phyloP scores from a whole-genome alignment of 2,329 filamentous ascomycete species.

The Bipolaris zeicola region DNA sequence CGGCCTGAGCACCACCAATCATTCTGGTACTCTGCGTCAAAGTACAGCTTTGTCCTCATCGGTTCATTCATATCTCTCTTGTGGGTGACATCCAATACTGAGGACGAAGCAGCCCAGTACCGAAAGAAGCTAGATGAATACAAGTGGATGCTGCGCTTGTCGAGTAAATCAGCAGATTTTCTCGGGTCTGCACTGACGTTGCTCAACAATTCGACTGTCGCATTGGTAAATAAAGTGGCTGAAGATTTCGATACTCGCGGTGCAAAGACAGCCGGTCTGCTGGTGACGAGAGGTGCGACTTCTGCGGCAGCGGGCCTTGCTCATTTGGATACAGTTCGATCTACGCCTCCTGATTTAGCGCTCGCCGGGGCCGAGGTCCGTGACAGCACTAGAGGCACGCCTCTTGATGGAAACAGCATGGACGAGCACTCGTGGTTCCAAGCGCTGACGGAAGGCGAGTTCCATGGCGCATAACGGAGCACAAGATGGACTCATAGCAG shows the following conservation, averaged over 20 bases:
- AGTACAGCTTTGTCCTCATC: slow-evolving; percentile 51
- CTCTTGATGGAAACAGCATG: not conserved
- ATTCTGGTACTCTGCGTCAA: slow-evolving; percentile 56
- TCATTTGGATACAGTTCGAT: not conserved
- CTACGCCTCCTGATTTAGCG: not conserved
- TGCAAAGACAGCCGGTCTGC: not conserved
- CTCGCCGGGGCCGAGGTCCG: not conserved
- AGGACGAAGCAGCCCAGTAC: slow-evolving; percentile 46
- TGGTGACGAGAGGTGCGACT: not conserved
- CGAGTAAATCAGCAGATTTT: slow-evolving; percentile 51
- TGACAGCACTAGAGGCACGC: not conserved
- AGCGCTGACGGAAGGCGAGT: not conserved
- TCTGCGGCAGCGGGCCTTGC: not conserved
- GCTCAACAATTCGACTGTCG: slow-evolving; percentile 28
- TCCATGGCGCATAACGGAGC: not conserved
- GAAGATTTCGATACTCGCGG: not conserved
- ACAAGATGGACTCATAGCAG: not conserved
- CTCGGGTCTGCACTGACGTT: slow-evolving; percentile 47
- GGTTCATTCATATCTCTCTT: slow-evolving; percentile 51
- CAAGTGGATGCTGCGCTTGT: slow-evolving; percentile 51
- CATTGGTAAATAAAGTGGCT: slow-evolving; percentile 19
- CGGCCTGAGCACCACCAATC: slow-evolving; percentile 54
- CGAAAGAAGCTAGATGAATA: slow-evolving; percentile 49
- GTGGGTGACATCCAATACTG: slow-evolving; percentile 40
- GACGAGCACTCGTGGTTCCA: slow-evolving; percentile 7